These are phyloP conservation scores for Xylariaceae sp. DNA, from an alignment of 2,329 filamentous ascomycete genomes.

Conservation along the genomic window DNA sequence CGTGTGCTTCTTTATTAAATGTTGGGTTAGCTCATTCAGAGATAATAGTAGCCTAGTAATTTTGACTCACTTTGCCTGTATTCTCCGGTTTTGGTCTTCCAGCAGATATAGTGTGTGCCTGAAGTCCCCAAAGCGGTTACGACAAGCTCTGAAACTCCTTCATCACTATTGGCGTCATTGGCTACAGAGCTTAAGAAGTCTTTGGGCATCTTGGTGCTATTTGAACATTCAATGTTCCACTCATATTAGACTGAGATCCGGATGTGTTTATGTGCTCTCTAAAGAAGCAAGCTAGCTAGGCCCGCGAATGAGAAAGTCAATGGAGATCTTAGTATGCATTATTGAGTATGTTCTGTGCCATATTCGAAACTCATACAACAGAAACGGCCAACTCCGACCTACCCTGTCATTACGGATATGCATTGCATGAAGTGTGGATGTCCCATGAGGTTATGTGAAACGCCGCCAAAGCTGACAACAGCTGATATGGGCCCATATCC, in stretches of 20 bases:
- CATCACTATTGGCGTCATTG: constrained; percentile 33
- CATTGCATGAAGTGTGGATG: constrained; percentile 18
- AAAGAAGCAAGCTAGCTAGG: not conserved
- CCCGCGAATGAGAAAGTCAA: constrained; percentile 14
- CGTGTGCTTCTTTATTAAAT: constrained; percentile 34
- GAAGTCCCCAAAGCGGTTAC: constrained; percentile 42
- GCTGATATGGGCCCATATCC: constrained; percentile 32
- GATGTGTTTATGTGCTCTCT: not conserved
- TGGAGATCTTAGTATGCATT: constrained; percentile 13
- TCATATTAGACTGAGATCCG: not conserved
- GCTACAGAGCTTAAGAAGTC: constrained; percentile 36
- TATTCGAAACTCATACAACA: not conserved
- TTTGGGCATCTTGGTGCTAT: constrained; percentile 35
- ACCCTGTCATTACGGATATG: constrained; percentile 1
- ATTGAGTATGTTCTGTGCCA: not conserved
- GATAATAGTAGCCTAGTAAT: not conserved
- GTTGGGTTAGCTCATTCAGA: not conserved
- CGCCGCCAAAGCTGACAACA: constrained; percentile 19
- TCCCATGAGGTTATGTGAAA: constrained; percentile 22
- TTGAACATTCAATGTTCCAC: not conserved
- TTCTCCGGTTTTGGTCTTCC: constrained; percentile 40
- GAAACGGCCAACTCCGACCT: constrained; percentile 6
- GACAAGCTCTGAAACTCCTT: constrained; percentile 40
- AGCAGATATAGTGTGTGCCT: constrained; percentile 43
- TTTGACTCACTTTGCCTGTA: constrained; percentile 39